A percentile compares a stretch with the other conserved stretches of the same genome.
These are phyloP conservation scores for Cadophora sp. DNA, from an alignment of 2,329 filamentous ascomycete species.

Conservation along the genomic window DNA sequence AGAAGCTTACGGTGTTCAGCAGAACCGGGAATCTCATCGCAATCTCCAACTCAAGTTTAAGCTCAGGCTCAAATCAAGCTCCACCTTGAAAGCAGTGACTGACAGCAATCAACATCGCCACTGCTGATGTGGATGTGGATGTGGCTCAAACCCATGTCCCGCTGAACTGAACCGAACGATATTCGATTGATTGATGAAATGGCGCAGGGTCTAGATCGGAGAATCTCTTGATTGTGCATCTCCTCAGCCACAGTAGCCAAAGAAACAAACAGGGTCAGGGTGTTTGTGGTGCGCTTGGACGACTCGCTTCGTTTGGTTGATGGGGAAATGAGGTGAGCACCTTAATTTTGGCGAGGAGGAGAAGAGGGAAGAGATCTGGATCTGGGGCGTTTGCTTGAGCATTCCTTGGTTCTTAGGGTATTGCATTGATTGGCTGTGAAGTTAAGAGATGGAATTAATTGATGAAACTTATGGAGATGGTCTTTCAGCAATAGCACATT, in stretches of 20 bases:
- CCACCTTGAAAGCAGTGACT: background rate
- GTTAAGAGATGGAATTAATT: too few relatives aligned
- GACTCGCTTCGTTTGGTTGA: background rate
- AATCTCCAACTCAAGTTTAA: too few relatives aligned
- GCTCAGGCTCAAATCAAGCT: too few relatives aligned
- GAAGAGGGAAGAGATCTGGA: background rate
- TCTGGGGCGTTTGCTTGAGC: background rate
- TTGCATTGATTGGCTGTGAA: too few relatives aligned
- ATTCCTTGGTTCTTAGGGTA: too few relatives aligned
- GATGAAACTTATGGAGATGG: background rate
- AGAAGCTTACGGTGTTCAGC: background rate
- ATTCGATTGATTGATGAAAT: too few relatives aligned
- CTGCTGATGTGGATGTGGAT: conserved; percentile 24
- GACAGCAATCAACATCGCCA: conserved; percentile 6
- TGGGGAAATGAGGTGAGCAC: conserved; percentile 16
- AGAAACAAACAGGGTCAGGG: too few relatives aligned
- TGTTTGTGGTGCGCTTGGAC: background rate
- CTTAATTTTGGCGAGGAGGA: conserved; percentile 20
- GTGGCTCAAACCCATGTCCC: conserved; percentile 24
- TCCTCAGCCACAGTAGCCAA: conserved; percentile 14
- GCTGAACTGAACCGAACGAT: conserved; percentile 9
- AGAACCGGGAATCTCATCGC: background rate
- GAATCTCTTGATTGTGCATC: background rate
- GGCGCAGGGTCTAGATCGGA: conserved; percentile 17
- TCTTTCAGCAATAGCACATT: background rate